Conservation (phyloP, 208 protist species). For the Naegleria gruberi region DNA sequence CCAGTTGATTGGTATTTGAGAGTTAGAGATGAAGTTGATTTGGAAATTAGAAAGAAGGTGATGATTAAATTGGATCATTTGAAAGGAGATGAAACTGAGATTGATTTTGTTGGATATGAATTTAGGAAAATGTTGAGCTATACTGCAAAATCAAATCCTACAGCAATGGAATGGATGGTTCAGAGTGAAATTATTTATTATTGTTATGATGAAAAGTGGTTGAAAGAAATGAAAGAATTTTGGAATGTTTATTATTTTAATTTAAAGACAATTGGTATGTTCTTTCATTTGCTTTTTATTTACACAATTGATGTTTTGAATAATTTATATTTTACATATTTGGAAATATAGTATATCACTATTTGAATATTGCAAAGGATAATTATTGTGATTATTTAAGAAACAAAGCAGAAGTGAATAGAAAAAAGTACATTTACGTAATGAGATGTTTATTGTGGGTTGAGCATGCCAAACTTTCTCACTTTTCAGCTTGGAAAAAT, state of each 20-base stretch:
- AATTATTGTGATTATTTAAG: neutral
- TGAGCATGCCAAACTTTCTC: neutral
- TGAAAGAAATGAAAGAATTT: neutral
- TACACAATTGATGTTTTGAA: neutral
- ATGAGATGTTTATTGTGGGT: neutral
- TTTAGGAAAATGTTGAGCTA: neutral
- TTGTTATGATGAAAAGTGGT: neutral
- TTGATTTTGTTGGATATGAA: neutral
- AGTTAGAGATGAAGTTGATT: neutral
- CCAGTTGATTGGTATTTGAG: neutral
- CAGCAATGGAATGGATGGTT: neutral
- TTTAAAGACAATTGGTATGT: neutral
- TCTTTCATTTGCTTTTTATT: no score
- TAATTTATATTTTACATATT: neutral
- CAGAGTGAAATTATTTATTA: neutral
- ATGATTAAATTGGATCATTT: neutral
- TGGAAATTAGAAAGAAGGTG: neutral
- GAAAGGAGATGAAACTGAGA: neutral
- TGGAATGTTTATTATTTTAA: neutral
- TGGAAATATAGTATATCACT: neutral
- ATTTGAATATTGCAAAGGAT: constrained; percentile 7
- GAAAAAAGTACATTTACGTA: constrained; percentile 19
- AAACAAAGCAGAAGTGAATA: constrained; percentile 1
- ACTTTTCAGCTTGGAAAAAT: neutral
- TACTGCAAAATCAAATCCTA: neutral